Conservation (phyloP, 257 asterid genomes). For the Salvia miltiorrhiza region DNA sequence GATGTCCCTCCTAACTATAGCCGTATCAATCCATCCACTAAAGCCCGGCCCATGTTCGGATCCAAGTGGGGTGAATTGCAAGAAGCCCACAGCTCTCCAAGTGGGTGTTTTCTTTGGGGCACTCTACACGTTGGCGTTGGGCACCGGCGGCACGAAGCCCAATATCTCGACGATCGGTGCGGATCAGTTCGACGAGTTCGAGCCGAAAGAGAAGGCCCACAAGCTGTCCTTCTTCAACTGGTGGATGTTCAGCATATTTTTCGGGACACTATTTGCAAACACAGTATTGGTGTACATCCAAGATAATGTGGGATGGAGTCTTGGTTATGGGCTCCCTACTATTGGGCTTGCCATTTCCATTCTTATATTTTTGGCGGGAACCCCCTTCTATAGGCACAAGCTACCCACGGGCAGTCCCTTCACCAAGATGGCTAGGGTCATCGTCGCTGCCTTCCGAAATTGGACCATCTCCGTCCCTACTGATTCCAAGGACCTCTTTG, state of each 20-base stretch:
- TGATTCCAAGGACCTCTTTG: slow-evolving; percentile 60
- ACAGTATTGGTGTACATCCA: slow-evolving; percentile 78
- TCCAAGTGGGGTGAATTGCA: slow-evolving; percentile 42
- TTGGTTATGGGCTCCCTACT: slow-evolving; percentile 85
- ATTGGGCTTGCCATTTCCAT: slow-evolving; percentile 62
- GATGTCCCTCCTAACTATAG: slow-evolving; percentile 57
- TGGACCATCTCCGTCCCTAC: slow-evolving; percentile 47
- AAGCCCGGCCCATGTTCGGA: slow-evolving; percentile 63
- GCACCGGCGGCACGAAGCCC: slow-evolving; percentile 93
- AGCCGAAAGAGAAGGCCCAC: slow-evolving; percentile 69
- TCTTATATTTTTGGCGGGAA: slow-evolving; percentile 57
- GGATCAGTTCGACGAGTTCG: slow-evolving; percentile 83
- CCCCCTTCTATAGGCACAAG: slow-evolving; percentile 71
- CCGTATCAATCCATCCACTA: slow-evolving; percentile 62
- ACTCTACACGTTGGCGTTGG: slow-evolving; percentile 69
- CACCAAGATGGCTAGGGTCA: slow-evolving; percentile 69
- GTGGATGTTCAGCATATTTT: slow-evolving; percentile 90
- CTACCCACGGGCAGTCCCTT: slow-evolving; percentile 86
- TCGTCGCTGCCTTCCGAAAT: slow-evolving; percentile 63
- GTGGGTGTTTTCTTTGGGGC: slow-evolving; percentile 61
- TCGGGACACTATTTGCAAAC: slow-evolving; percentile 82
- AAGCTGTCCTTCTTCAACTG: slow-evolving; percentile 92
- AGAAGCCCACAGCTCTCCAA: slow-evolving; percentile 57
- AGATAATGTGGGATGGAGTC: slow-evolving; percentile 84
- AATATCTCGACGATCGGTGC: slow-evolving; percentile 91